Conservation (phyloP, 2,329 filamentous ascomycete genomes). For the Beauveria sp. region DNA sequence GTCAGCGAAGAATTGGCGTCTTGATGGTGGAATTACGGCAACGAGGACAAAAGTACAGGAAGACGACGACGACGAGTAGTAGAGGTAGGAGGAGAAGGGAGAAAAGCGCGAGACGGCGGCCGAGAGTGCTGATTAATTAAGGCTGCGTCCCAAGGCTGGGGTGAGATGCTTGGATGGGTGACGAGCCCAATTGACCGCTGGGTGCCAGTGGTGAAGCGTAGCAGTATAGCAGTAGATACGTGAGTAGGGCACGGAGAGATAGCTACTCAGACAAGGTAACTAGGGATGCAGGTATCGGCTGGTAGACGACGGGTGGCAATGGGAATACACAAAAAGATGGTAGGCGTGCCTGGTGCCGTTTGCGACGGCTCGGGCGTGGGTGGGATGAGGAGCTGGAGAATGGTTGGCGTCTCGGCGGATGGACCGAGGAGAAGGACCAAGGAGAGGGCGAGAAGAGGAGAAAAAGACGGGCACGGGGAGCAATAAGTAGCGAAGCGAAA, state of each 20-base stretch:
- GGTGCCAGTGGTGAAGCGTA: background rate
- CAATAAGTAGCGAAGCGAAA: slow-evolving; percentile 1
- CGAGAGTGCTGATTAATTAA: background rate
- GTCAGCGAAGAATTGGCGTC: background rate
- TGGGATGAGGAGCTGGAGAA: background rate
- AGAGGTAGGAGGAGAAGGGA: background rate
- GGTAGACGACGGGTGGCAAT: background rate
- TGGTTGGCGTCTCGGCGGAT: background rate
- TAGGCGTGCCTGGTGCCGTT: background rate
- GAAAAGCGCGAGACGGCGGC: background rate
- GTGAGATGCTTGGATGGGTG: slow-evolving; percentile 1
- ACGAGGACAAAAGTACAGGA: background rate
- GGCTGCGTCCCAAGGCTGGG: slow-evolving; percentile 7
- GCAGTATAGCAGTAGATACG: background rate
- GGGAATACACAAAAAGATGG: background rate
- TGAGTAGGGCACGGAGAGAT: background rate
- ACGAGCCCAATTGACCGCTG: background rate
- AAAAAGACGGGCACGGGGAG: background rate
- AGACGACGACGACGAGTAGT: background rate
- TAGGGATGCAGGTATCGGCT: no score
- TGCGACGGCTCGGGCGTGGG: background rate
- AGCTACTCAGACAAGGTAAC: background rate
- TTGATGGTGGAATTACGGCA: background rate
- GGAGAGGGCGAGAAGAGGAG: background rate
- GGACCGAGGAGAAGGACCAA: background rate